Evolutionary conservation across 345 rosid species (phyloP), one percentile per base, ranked within the genome.

Genomic region (Ricinus communis): DNA sequence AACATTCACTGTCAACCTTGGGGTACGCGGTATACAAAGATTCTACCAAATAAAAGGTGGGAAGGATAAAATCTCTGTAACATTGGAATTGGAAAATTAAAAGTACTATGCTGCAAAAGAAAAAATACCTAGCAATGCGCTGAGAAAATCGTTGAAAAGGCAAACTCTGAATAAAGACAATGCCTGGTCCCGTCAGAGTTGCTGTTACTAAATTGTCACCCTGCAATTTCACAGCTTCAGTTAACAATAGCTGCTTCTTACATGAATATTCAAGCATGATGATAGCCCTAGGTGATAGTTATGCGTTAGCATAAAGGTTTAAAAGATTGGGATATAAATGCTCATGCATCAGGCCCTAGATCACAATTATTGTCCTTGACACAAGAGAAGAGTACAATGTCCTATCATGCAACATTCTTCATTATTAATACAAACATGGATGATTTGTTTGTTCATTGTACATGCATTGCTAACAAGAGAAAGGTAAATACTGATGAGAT

Each of bases 81-180:
- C 12, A 41, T 38, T 16, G 13, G 21, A 0, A 22, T 10, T 16
- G 19, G 10, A 6, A 52, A 25, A 27, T 31, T 62, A 31, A 12
- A 18, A 69, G 41, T 46, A 43, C 62, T 11, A 43, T 21, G 25
- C 53, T 68, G 70, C 38, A 54, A 56, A 30, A 58, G n/a, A 58
- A 60, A 53, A 8, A 51, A 58, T 73, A 95, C 99, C 98, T 87
- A 33, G 98, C 98, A 27, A 95, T 92, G 21, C 94, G 88, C 80
- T 89, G 98, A 41, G 99, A 95, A 75, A 92, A 80, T 31, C 91
- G 82, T 74, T 88, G 96, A 58, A 95, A 95, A 12, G 99, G 99
- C 70, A 95, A 79, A 74, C 98, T 95, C 75, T 95, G 99, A 75
- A 93, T 91, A 85, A 95, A 95, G 69, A 95, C 99, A 5, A 95